Percentiles rank a stretch among this genome's conserved stretches.
These are phyloP conservation scores for Alternaria angustiovoidea DNA, from an alignment of 2,329 filamentous ascomycete genomes.

Conservation along the genomic window DNA sequence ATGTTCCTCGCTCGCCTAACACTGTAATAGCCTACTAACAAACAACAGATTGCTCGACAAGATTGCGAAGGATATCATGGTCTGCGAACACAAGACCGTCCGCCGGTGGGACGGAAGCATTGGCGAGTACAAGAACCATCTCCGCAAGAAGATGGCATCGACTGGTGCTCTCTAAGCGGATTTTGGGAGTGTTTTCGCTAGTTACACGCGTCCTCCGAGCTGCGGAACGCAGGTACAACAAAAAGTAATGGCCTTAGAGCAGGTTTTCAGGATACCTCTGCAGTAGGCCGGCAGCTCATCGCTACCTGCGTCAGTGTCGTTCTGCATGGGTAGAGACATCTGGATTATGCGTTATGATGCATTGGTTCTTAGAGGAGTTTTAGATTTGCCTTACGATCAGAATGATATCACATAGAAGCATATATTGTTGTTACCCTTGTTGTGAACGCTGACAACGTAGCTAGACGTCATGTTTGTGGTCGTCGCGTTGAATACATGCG, in stretches of 20 bases:
- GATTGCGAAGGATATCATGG: slow-evolving; percentile 99
- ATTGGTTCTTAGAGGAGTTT: slow-evolving; percentile 52
- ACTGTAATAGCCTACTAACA: slow-evolving; percentile 44
- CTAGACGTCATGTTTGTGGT: background rate
- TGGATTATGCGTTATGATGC: slow-evolving; percentile 48
- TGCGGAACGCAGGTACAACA: slow-evolving; percentile 31
- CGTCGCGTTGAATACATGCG: background rate
- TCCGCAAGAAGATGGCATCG: slow-evolving; percentile 98
- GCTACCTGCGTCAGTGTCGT: slow-evolving; percentile 46
- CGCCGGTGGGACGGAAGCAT: slow-evolving; percentile 88
- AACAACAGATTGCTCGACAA: slow-evolving; percentile 88
- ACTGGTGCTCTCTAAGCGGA: slow-evolving; percentile 77
- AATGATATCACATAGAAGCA: slow-evolving; percentile 43
- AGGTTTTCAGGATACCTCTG: slow-evolving; percentile 42
- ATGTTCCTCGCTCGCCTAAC: slow-evolving; percentile 49
- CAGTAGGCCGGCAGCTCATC: slow-evolving; percentile 45
- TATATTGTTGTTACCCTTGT: background rate
- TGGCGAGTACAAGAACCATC: slow-evolving; percentile 95
- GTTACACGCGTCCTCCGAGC: slow-evolving; percentile 40
- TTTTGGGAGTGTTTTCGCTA: slow-evolving; percentile 24
- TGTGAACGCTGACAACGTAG: background rate
- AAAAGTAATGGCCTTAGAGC: slow-evolving; percentile 42
- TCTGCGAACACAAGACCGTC: slow-evolving; percentile 98
- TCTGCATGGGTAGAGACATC: slow-evolving; percentile 42
- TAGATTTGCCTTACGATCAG: slow-evolving; percentile 48